Evolutionary conservation across 306 rosid genomes (phyloP), one percentile per base, ranked within the genome.

Genomic region (Fragaria iinumae): DNA sequence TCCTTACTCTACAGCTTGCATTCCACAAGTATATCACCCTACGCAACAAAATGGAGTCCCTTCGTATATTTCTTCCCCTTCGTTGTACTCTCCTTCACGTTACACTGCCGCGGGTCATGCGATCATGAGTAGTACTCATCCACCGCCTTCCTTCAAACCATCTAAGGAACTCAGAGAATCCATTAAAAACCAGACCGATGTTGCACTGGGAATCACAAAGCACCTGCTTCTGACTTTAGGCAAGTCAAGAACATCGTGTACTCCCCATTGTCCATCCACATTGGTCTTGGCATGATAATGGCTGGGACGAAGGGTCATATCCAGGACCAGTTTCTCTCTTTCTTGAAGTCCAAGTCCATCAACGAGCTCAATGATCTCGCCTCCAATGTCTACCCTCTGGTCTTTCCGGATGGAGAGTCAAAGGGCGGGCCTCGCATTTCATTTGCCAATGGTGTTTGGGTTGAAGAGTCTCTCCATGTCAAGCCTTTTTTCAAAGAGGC

Each of bases 201-300:
- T 74, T 14, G 71, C 20, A 14, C 38, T 44, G 11, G 27, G 5
- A 14, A 25, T 74, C 25, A 44, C 71, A 16, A 27, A 62, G 44
- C 43, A 47, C 4, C 16, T 69, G 55, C 67, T 74, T 39, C 18
- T 56, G 13, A 27, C 34, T 3, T 10, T 43, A 43, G 63, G 49
- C 39, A 38, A 74, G 52, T 29, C 27, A 56, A 44, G 39, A 77
- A 77, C 68, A 23, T 69, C 2, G 45, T 77, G 13, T 57, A 11
- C 68, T 77, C 75, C 16, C 50, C 80, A 17, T 34, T 77, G 41
- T 69, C 80, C 9, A 14, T 69, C 16, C 80, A 77, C 50, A 4
- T 69, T 2, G 50, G 32, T 6, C 47, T 77, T 2, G 47, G 80
- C 27, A 9, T 77, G 32, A 43, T 77, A 14, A 32, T 74, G 11